A percentile compares a stretch with the other conserved stretches of the same genome.
phyloP scores from a whole-genome alignment of 2,329 filamentous ascomycete species.

The Zymoseptoria ardabiliae region DNA sequence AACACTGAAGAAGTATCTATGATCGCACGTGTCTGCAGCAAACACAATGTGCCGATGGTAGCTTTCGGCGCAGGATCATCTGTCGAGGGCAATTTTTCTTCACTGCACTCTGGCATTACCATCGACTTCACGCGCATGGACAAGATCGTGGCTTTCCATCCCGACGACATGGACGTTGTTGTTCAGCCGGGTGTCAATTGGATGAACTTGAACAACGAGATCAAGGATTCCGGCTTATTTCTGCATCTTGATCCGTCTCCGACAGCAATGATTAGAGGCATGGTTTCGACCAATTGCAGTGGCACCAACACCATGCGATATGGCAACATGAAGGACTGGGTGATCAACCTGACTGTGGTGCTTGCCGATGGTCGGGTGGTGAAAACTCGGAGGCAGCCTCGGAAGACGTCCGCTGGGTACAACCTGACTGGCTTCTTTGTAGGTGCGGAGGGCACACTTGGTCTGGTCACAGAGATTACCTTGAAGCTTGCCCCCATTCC shows the following conservation, averaged over 20 bases:
- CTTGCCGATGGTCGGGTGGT: slow-evolving; percentile 71
- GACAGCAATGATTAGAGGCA: slow-evolving; percentile 68
- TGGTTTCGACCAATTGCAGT: slow-evolving; percentile 68
- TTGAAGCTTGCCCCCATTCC: slow-evolving; percentile 72
- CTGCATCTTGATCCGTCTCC: slow-evolving; percentile 85
- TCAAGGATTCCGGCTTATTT: slow-evolving; percentile 70
- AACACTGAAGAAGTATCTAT: slow-evolving; percentile 12
- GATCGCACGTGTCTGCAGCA: slow-evolving; percentile 12
- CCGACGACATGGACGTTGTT: slow-evolving; percentile 85
- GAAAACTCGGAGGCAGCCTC: slow-evolving; percentile 69
- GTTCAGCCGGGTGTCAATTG: slow-evolving; percentile 89
- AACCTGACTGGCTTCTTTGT: slow-evolving; percentile 75
- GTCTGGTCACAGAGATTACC: slow-evolving; percentile 74
- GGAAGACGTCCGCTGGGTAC: slow-evolving; percentile 74
- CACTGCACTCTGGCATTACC: slow-evolving; percentile 77
- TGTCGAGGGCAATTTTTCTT: slow-evolving; percentile 82
- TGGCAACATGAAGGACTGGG: slow-evolving; percentile 84
- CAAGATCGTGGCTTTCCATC: slow-evolving; percentile 67
- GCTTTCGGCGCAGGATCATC: slow-evolving; percentile 17
- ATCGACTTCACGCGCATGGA: slow-evolving; percentile 90
- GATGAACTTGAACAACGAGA: slow-evolving; percentile 76
- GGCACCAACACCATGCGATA: slow-evolving; percentile 67
- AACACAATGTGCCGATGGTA: slow-evolving; percentile 14
- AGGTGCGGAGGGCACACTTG: slow-evolving; percentile 73
- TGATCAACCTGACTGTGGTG: slow-evolving; percentile 74